A percentile compares a stretch with the other conserved stretches of the same genome.
These are phyloP conservation scores for Saturnispora ahearnii DNA, from an alignment of 805 yeast species.

Conservation along the genomic window DNA sequence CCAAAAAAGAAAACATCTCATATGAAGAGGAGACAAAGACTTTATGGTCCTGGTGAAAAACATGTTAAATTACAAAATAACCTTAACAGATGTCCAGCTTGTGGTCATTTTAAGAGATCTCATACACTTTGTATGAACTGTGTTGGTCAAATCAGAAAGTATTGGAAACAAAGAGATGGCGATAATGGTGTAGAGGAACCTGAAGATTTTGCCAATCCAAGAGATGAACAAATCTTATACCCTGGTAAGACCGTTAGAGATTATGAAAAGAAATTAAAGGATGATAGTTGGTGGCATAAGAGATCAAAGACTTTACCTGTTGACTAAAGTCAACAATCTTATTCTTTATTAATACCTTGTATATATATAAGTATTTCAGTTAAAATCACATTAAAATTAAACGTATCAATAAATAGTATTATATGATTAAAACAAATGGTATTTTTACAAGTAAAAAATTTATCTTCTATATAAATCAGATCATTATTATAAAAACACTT, in stretches of 20 bases:
- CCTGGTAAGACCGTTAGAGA: constrained; percentile 57
- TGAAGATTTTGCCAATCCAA: constrained; percentile 41
- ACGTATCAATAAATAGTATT: too few species aligned
- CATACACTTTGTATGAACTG: constrained; percentile 92
- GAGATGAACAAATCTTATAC: constrained; percentile 58
- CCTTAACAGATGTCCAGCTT: constrained; percentile 86
- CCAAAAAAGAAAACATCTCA: constrained; percentile 93
- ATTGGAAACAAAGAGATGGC: constrained; percentile 44
- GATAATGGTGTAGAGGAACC: constrained; percentile 21
- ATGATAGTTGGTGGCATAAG: constrained; percentile 46
- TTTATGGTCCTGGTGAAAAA: constrained; percentile 74
- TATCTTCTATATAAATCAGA: background rate
- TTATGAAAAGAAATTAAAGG: constrained; percentile 38
- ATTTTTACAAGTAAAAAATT: too few species aligned
- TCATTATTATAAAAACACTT: background rate
- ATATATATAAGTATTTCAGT: background rate
- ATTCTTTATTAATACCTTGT: background rate
- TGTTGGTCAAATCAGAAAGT: constrained; percentile 66
- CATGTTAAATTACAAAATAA: constrained; percentile 68
- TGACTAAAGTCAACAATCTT: constrained; percentile 17
- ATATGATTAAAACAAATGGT: too few species aligned
- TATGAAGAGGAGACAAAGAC: constrained; percentile 74
- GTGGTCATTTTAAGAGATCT: constrained; percentile 86
- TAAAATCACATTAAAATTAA: too few species aligned
- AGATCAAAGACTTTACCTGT: constrained; percentile 51